These are phyloP conservation scores for Cladosporium velox DNA, from an alignment of 2,329 filamentous ascomycete genomes.

Conservation along the genomic window DNA sequence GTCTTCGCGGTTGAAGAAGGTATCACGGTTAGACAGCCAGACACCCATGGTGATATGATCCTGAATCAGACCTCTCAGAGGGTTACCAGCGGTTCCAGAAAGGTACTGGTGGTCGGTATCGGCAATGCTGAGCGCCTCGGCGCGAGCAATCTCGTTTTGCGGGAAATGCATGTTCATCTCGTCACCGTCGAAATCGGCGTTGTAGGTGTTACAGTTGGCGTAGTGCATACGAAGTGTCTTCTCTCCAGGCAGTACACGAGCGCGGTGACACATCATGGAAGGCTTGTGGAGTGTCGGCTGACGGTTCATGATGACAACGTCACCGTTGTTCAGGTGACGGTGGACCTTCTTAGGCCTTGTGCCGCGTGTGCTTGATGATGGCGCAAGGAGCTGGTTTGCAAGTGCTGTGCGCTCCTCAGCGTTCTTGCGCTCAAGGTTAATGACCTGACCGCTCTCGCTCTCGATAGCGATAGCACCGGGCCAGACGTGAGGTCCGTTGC, in stretches of 20 bases:
- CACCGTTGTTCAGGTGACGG: conserved; percentile 91
- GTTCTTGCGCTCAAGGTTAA: conserved; percentile 84
- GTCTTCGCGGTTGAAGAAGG: conserved; percentile 81
- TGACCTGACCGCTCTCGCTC: conserved; percentile 89
- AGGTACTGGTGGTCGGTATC: conserved; percentile 98
- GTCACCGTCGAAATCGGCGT: conserved; percentile 98
- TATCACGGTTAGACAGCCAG: conserved; percentile 85
- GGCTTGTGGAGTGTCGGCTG: conserved; percentile 98
- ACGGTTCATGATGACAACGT: conserved; percentile 97
- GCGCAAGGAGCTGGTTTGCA: conserved; percentile 89
- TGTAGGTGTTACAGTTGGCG: conserved; percentile 99
- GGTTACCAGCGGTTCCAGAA: conserved; percentile 89
- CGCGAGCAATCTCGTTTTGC: conserved; percentile 90
- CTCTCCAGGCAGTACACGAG: conserved; percentile 86
- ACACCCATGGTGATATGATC: conserved; percentile 97
- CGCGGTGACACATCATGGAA: conserved; percentile 97
- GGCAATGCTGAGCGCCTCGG: conserved; percentile 88
- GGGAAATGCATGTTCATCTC: conserved; percentile 99
- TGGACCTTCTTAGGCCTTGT: conserved; percentile 94
- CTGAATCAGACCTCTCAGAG: conserved; percentile 92
- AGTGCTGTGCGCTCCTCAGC: conserved; percentile 84
- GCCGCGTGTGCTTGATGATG: conserved; percentile 73
- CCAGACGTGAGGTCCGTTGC: conserved; percentile 92
- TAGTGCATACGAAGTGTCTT: conserved; percentile 99
- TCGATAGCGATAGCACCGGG: conserved; percentile 93